phyloP scores from a whole-genome alignment of 1,284 basidiomycete genomes.

The Ganoderma sinense region DNA sequence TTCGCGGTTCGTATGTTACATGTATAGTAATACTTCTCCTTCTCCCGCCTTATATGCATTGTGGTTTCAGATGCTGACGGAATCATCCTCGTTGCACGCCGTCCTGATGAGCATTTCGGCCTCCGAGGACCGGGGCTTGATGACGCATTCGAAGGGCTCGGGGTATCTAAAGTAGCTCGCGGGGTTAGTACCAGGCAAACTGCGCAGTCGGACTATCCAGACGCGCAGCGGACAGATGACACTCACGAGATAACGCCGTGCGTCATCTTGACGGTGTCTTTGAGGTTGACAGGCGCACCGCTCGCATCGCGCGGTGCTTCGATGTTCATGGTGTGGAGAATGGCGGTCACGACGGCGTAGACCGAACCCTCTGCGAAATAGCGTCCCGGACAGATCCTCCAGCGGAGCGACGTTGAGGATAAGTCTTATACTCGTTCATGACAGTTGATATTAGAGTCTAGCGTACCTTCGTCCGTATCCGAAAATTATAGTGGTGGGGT shows the following conservation, averaged over 20 bases:
- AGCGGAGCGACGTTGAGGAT: not conserved
- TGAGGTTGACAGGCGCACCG: conserved; percentile 10
- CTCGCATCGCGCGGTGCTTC: conserved; percentile 2
- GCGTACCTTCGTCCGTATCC: conserved; percentile 29
- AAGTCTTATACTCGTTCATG: not conserved
- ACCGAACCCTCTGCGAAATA: conserved; percentile 21
- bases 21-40: conserved; percentile 5
- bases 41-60: not conserved
- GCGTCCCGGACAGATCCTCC: conserved; percentile 25
- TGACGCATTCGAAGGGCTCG: conserved; percentile 63
- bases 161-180: conserved; percentile 67
- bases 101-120: conserved; percentile 54
- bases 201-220: not conserved
- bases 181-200: not conserved
- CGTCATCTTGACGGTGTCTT: conserved; percentile 7
- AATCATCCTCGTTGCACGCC: not conserved
- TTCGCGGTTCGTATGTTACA: not conserved
- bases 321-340: conserved; percentile 20
- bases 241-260: conserved; percentile 9
- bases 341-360: conserved; percentile 13
- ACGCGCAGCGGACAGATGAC: not conserved
- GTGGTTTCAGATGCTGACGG: not conserved
- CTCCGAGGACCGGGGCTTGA: conserved; percentile 64
- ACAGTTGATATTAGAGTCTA: not conserved
- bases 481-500: conserved; percentile 30